These are phyloP conservation scores for Candida germanica DNA, from an alignment of 805 yeast species.

Conservation along the genomic window DNA sequence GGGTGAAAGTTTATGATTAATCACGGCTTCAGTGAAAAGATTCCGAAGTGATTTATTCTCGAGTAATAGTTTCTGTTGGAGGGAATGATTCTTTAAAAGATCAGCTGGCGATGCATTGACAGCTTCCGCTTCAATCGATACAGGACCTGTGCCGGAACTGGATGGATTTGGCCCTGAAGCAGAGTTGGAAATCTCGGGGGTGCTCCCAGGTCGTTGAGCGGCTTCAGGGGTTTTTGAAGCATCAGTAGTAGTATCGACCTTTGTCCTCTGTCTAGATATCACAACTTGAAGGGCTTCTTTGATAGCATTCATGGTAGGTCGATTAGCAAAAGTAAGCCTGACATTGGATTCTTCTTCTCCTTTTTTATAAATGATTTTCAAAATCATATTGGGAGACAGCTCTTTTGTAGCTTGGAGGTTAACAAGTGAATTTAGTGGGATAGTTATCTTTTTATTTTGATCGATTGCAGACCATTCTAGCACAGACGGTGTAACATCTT, in stretches of 20 bases:
- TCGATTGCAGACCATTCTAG: conserved; percentile 46
- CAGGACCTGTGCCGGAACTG: no score
- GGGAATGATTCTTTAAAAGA: conserved; percentile 63
- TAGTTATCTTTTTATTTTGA: conserved; percentile 28
- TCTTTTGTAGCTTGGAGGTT: conserved; percentile 70
- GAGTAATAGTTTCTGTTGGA: conserved; percentile 75
- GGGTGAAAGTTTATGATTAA: conserved; percentile 70
- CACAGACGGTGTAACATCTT: conserved; percentile 39
- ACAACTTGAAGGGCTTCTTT: conserved; percentile 66
- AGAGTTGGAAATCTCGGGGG: no score
- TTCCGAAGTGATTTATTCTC: conserved; percentile 67
- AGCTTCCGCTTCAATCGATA: no score
- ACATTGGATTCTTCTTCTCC: conserved; percentile 27
- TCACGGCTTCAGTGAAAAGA: conserved; percentile 85
- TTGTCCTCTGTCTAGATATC: conserved; percentile 62
- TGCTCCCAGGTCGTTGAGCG: no score
- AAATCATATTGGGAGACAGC: conserved; percentile 60
- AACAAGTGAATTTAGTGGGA: conserved; percentile 34
- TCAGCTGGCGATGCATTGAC: no score
- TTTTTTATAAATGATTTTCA: conserved; percentile 51
- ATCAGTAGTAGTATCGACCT: no score
- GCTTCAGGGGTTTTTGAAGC: no score
- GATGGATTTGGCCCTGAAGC: no score
- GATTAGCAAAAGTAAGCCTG: conserved; percentile 61
- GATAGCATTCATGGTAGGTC: conserved; percentile 73